phyloP scores from a whole-genome alignment of 768 basidiomycete genomes.

The Tremella fuciformis region DNA sequence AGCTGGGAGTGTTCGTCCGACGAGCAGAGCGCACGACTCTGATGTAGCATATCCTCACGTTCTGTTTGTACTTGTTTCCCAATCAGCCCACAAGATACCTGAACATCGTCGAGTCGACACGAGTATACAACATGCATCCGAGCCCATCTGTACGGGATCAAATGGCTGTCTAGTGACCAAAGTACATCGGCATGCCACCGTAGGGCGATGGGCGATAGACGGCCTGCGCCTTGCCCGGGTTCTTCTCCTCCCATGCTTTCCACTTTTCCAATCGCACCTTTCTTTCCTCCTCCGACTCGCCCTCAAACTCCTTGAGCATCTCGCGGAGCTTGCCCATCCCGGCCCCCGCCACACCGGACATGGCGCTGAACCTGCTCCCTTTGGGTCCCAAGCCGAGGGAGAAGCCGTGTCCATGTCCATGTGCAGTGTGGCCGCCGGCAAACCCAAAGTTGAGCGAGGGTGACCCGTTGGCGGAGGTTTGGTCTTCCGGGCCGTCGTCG shows the following conservation, averaged over 20 bases:
- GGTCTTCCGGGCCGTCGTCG: conserved; percentile 28
- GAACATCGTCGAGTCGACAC: too few species aligned
- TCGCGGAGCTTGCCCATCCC: conserved; percentile 49
- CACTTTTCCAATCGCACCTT: conserved; percentile 2
- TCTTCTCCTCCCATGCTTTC: not conserved
- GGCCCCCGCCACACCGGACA: conserved; percentile 43
- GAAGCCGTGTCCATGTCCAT: conserved; percentile 1
- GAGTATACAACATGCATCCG: too few species aligned
- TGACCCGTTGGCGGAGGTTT: not conserved
- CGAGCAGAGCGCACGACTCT: too few species aligned
- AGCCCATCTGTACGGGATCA: too few species aligned
- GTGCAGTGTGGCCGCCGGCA: conserved; percentile 7
- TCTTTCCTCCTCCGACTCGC: conserved; percentile 24
- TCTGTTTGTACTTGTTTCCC: too few species aligned
- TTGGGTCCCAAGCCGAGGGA: conserved; percentile 9
- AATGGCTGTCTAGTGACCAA: too few species aligned
- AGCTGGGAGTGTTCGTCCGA: too few species aligned
- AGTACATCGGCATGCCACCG: not conserved
- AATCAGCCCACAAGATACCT: too few species aligned
- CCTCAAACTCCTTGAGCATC: conserved; percentile 49
- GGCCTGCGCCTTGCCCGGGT: not conserved
- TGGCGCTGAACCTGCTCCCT: conserved; percentile 32
- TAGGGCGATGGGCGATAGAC: not conserved
- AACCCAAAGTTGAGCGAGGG: not conserved
- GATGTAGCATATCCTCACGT: too few species aligned